Evolutionary conservation across 805 yeast species (phyloP).

Genomic region (Suhomyces sp.): DNA sequence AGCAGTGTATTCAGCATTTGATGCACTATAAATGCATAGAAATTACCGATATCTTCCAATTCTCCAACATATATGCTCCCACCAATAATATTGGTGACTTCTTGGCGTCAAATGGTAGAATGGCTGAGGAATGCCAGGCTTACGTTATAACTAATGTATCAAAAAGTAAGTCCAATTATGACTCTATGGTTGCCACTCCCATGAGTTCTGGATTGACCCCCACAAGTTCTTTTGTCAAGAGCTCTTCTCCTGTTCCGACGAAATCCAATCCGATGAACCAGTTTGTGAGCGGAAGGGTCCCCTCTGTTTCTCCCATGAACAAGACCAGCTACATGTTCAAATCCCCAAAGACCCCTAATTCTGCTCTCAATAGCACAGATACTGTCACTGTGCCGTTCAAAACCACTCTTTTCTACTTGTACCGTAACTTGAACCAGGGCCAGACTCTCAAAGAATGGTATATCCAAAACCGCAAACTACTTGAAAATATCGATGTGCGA

Average conservation of each 20-base stretch:
- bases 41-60: conserved; percentile 84
- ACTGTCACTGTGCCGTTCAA: conserved; percentile 52
- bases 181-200: conserved; percentile 4
- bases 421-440: conserved; percentile 76
- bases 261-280: conserved; percentile 6
- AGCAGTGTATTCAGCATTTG: conserved; percentile 86
- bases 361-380: conserved; percentile 2
- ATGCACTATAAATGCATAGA: conserved; percentile 86
- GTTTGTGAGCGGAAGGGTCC: conserved; percentile 1
- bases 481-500: conserved; percentile 73
- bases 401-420: conserved; percentile 66
- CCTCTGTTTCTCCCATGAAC: conserved; percentile 9
- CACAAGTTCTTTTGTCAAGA: conserved; percentile 2
- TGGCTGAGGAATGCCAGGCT: conserved; percentile 82
- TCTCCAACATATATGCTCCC: conserved; percentile 83
- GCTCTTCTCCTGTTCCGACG: conserved; percentile 5
- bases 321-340: conserved; percentile 5
- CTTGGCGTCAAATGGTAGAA: conserved; percentile 47
- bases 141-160: conserved; percentile 56
- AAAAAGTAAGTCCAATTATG: not conserved
- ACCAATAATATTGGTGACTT: conserved; percentile 74
- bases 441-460: conserved; percentile 80
- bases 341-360: conserved; percentile 5
- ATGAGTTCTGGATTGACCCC: conserved; percentile 2
- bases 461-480: conserved; percentile 52